Base-by-base conservation (phyloP, 164 flowering plant species). In the Chloranthus sessilifolius region DNA sequence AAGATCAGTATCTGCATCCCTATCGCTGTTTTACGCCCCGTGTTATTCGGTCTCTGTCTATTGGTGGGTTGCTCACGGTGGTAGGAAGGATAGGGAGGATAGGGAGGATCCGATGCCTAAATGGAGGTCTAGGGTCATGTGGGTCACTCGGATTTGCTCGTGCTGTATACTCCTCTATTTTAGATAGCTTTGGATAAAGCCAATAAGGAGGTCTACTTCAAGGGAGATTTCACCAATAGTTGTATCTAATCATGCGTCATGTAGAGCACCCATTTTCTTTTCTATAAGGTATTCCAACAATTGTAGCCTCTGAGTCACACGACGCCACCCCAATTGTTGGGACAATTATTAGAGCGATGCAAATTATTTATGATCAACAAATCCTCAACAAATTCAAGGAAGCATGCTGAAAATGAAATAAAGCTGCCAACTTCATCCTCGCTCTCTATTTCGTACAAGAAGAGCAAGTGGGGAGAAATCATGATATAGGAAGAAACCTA, bases 301-400 rank as follows among this genome's bases (percentile, higher is more conserved):
- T 83, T 35, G 98, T 92, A 35, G 83, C 99, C 1, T 70, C 96
- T 1, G 99, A 92, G 45, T 83, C 99, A 36, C 99, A 92, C 65
- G 99, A 86, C 63, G 80, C 90, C 12, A 59, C 80, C 39, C 96
- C 95, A 3, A 76, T 88, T 59, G 99, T 92, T 52, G 99, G 99
- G 42, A 88, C 95, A 47, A 92, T 92, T 44, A 92, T 92, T 55
- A 77, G 99, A 73, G 94, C 99, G 38, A 92, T 92, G 96, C 99
- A 92, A n/a, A n/a, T n/a, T n/a, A n/a, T n/a, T n/a, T n/a, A n/a
- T n/a, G n/a, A n/a, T n/a, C n/a, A n/a, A n/a, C n/a, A n/a, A n/a
- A n/a, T n/a, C n/a, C n/a, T n/a, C n/a, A n/a, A n/a, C n/a, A n/a
- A n/a, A n/a, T n/a, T n/a, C n/a, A n/a, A n/a, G n/a, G n/a, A n/a